Evolutionary conservation across 2,329 filamentous ascomycete species (phyloP).

Genomic region (Trichoderma polysporum): DNA sequence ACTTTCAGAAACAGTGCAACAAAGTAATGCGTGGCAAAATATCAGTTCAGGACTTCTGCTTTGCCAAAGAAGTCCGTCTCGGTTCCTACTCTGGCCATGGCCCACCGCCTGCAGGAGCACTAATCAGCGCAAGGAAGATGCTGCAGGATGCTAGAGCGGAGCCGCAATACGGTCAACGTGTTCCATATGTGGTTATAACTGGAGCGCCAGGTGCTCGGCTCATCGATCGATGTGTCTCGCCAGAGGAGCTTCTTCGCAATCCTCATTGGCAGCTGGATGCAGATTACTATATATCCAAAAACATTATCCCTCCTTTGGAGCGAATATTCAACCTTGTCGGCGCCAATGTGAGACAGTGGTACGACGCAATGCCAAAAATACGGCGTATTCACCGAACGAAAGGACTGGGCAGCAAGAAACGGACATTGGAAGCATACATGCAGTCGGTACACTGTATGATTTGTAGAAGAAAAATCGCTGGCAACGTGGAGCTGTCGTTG

Average conservation of each 20-base stretch:
- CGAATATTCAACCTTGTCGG: constrained; percentile 96
- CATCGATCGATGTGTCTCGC: constrained; percentile 85
- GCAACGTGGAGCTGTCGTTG: constrained; percentile 41
- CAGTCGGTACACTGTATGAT: constrained; percentile 74
- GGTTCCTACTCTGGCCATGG: constrained; percentile 80
- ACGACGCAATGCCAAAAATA: constrained; percentile 93
- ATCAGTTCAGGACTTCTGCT: constrained; percentile 93
- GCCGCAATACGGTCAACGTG: constrained; percentile 90
- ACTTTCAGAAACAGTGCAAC: constrained; percentile 84
- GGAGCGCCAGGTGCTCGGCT: constrained; percentile 83
- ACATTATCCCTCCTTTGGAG: constrained; percentile 90
- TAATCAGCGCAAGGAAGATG: constrained; percentile 86
- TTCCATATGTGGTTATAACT: constrained; percentile 90
- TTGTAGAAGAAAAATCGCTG: constrained; percentile 49
- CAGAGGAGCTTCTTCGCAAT: constrained; percentile 75
- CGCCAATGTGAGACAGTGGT: constrained; percentile 88
- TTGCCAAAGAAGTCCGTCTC: constrained; percentile 86
- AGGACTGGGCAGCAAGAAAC: constrained; percentile 46
- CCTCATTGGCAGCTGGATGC: constrained; percentile 81
- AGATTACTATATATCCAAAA: constrained; percentile 96
- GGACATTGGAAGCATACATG: constrained; percentile 93
- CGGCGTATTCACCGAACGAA: constrained; percentile 60
- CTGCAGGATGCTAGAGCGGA: constrained; percentile 81
- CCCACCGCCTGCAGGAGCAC: constrained; percentile 77
- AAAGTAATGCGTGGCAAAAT: constrained; percentile 91